Evolutionary conservation across 345 rosid species (phyloP), one percentile per base, ranked within the genome.

Genomic region (Syzygium grande): DNA sequence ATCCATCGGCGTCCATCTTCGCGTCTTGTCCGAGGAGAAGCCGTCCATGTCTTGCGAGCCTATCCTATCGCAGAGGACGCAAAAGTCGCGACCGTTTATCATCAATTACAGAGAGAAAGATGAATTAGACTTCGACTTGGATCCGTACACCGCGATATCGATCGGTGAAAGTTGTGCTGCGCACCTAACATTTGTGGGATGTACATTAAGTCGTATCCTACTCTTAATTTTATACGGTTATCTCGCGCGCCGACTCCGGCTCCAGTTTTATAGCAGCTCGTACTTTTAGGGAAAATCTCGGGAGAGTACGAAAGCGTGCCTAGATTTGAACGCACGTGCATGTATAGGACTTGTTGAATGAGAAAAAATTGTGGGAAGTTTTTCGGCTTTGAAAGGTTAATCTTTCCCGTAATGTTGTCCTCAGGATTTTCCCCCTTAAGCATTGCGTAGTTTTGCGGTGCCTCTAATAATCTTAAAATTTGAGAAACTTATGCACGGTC

Each of bases 201-300:
- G 15, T 52, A 52, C 54, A 6, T 14, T 13, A 4, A 43, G 10
- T 11, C 10, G 0, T 54, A 3, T 7, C 38, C 73, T 61, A n/a
- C 19, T n/a, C 9, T 61, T n/a, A n/a, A 6, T 61, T 34, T n/a
- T 14, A n/a, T 14, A 61, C n/a, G 17, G 73, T 3, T n/a, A 13
- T 61, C 8, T 61, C 17, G 5, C 3, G 8, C 9, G 34, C 5
- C 73, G 30, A 6, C 19, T 6, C 34, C 73, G 4, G 29, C 43
- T 34, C 22, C 17, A 30, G 15, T 68, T 30, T 30, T 7, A 16
- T 16, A 8, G 1, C 43, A 29, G 8, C 34, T 65, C 22, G 4
- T 30, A 2, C 3, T 16, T 65, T 65, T 0, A 3, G 10, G 6
- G 43, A 0, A 30, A 30, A 61, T 0, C 0, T n/a, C 4, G 2